phyloP scores from a whole-genome alignment of 1,139 yeast species.

The Yueomyces sp. region DNA sequence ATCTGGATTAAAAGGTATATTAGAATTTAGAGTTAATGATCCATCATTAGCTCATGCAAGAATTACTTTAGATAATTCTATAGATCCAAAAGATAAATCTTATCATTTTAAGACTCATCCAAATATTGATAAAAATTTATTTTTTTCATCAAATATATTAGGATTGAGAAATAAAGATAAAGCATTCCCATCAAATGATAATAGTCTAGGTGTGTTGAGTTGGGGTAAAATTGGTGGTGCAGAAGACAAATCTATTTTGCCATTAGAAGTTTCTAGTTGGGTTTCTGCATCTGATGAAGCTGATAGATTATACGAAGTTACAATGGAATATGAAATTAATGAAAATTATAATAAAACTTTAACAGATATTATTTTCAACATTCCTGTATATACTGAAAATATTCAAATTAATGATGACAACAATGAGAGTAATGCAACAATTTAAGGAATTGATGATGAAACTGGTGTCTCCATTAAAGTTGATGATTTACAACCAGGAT shows the following conservation, averaged over 20 bases:
- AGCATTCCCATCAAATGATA: slow-evolving; percentile 85
- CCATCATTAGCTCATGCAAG: slow-evolving; percentile 53
- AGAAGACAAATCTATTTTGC: slow-evolving; percentile 47
- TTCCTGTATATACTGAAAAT: slow-evolving; percentile 51
- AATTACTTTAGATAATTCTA: slow-evolving; percentile 38
- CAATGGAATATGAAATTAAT: slow-evolving; percentile 73
- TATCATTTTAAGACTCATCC: slow-evolving; percentile 90
- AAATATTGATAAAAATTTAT: slow-evolving; percentile 71
- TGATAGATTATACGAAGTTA: slow-evolving; percentile 52
- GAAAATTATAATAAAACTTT: slow-evolving; percentile 35
- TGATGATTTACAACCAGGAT: slow-evolving; percentile 36
- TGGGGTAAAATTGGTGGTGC: slow-evolving; percentile 65
- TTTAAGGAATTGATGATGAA: slow-evolving; percentile 40
- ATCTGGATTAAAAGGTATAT: slow-evolving; percentile 81
- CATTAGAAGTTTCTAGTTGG: slow-evolving; percentile 79
- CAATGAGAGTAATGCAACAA: slow-evolving; percentile 33
- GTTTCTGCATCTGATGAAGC: slow-evolving; percentile 45
- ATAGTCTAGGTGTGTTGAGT: slow-evolving; percentile 79
- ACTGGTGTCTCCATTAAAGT: slow-evolving; percentile 47
- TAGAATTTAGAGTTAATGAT: slow-evolving; percentile 77
- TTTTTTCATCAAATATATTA: slow-evolving; percentile 44
- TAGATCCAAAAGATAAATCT: slow-evolving; percentile 20
- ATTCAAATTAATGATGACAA: slow-evolving; percentile 40
- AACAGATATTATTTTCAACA: slow-evolving; percentile 45
- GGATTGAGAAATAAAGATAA: slow-evolving; percentile 67